These are phyloP conservation scores for Oryza punctata DNA, from an alignment of 176 grass and related monocot species.

Conservation along the genomic window DNA sequence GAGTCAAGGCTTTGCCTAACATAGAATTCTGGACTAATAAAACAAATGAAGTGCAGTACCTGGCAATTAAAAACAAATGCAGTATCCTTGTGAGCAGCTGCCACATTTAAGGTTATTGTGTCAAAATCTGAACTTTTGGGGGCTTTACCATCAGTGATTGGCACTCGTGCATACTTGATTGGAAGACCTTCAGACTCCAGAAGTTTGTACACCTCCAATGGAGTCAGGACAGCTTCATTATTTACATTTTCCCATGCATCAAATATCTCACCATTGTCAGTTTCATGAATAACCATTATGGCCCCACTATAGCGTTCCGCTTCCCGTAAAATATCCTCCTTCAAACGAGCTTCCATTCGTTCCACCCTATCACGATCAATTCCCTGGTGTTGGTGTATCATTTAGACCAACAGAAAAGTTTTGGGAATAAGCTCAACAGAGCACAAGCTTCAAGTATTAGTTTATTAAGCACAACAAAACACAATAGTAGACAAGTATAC, in stretches of 20 bases:
- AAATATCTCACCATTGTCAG: conserved; percentile 80
- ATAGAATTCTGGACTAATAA: conserved; percentile 22
- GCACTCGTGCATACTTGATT: conserved; percentile 91
- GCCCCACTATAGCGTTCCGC: conserved; percentile 70
- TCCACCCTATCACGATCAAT: conserved; percentile 92
- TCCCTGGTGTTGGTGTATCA: conserved; percentile 57
- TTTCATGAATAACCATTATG: conserved; percentile 98
- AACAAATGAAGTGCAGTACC: conserved; percentile 46
- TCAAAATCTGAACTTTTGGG: conserved; percentile 99
- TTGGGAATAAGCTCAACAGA: conserved; percentile 3
- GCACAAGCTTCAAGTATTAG: conserved; percentile 24
- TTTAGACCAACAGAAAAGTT: conserved; percentile 18
- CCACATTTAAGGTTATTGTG: conserved; percentile 76
- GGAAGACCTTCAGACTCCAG: conserved; percentile 84
- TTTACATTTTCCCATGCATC: conserved; percentile 92
- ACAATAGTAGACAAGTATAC: conserved; percentile 24
- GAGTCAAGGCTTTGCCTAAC: conserved; percentile 6
- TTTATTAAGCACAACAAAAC: conserved; percentile 22
- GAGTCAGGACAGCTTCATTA: conserved; percentile 83
- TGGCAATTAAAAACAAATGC: conserved; percentile 98
- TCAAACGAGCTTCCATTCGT: conserved; percentile 95
- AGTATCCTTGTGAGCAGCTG: conserved; percentile 67
- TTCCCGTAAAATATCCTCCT: conserved; percentile 94
- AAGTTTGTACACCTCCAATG: conserved; percentile 85
- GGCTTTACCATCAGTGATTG: conserved; percentile 99